Percentiles rank a stretch among this genome's conserved stretches.
Conservation (phyloP, 306 rosid species). For the Cyclanthera cordifolia region DNA sequence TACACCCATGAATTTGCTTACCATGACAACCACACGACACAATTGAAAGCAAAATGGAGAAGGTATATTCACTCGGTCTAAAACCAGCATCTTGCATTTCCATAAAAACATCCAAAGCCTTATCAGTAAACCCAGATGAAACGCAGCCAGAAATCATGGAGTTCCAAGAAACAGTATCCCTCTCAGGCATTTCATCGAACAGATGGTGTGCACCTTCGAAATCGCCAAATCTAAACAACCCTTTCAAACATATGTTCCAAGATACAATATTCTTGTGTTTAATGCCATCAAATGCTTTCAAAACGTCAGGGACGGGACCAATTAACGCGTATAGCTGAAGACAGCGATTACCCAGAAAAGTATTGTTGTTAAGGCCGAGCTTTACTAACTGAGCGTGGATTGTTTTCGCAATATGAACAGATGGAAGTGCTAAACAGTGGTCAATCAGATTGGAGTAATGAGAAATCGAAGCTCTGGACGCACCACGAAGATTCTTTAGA, state of each 20-base stretch:
- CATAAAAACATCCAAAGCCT: slow-evolving; percentile 32
- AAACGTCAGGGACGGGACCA: slow-evolving; percentile 37
- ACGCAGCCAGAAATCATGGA: slow-evolving; percentile 49
- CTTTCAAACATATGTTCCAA: slow-evolving; percentile 51
- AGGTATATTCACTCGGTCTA: slow-evolving; percentile 58
- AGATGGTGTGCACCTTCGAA: slow-evolving; percentile 27
- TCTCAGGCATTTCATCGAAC: slow-evolving; percentile 64
- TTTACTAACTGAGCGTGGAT: slow-evolving; percentile 59
- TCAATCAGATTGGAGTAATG: slow-evolving; percentile 36
- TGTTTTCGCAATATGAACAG: slow-evolving; percentile 23
- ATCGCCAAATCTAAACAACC: slow-evolving; percentile 36
- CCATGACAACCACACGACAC: slow-evolving; percentile 36
- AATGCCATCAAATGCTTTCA: slow-evolving; percentile 46
- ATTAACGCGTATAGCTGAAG: slow-evolving; percentile 39
- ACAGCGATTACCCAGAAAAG: slow-evolving; percentile 62
- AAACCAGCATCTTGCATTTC: slow-evolving; percentile 49
- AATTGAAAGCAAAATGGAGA: slow-evolving; percentile 41
- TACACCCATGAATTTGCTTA: slow-evolving; percentile 54
- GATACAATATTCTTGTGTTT: slow-evolving; percentile 45
- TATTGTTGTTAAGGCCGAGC: slow-evolving; percentile 47
- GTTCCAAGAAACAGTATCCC: slow-evolving; percentile 78
- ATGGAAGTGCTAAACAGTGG: slow-evolving; percentile 31
- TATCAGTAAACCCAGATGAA: slow-evolving; percentile 30
- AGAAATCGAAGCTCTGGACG: slow-evolving; percentile 27
- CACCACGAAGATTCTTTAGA: slow-evolving; percentile 32